Evolutionary conservation across 352 stramenopile genomes (phyloP).

Genomic region (Globisporangium nodosum): DNA sequence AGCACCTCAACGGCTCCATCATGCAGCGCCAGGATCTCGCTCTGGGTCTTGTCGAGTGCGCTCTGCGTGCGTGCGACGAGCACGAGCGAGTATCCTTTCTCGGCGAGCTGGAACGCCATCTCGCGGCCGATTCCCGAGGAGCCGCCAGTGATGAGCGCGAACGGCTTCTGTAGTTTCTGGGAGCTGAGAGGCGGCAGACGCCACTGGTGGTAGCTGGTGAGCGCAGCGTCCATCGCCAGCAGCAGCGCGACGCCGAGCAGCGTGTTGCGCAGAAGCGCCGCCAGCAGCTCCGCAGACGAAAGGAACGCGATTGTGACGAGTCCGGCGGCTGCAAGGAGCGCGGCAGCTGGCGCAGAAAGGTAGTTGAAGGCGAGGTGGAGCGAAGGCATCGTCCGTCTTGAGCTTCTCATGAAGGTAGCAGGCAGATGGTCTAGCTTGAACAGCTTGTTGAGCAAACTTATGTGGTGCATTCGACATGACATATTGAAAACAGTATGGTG

Average conservation of each 20-base stretch:
- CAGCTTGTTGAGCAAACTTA: too few relatives aligned
- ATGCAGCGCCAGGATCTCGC: slow-evolving; percentile 62
- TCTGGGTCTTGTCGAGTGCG: slow-evolving; percentile 56
- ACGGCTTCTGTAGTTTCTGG: slow-evolving; percentile 35
- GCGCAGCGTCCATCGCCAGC: slow-evolving; percentile 46
- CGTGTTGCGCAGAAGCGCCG: neutral
- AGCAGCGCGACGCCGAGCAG: slow-evolving; percentile 48
- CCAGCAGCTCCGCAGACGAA: neutral
- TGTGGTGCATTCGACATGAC: too few relatives aligned
- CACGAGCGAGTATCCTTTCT: slow-evolving; percentile 77
- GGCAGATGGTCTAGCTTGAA: too few relatives aligned
- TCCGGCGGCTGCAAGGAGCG: neutral
- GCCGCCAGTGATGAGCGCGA: slow-evolving; percentile 69
- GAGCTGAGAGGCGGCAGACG: slow-evolving; percentile 30
- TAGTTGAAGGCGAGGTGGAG: neutral
- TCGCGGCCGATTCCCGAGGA: slow-evolving; percentile 69
- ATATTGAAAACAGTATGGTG: too few relatives aligned
- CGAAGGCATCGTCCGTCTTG: too few relatives aligned
- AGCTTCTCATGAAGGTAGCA: too few relatives aligned
- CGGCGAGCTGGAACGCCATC: slow-evolving; percentile 72
- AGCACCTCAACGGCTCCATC: slow-evolving; percentile 52
- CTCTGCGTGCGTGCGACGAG: slow-evolving; percentile 51
- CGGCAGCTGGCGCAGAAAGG: neutral
- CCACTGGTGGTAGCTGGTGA: slow-evolving; percentile 65
- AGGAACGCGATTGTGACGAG: neutral